phyloP scores from a whole-genome alignment of 345 rosid species.

The Eucalyptus cladocalyx region DNA sequence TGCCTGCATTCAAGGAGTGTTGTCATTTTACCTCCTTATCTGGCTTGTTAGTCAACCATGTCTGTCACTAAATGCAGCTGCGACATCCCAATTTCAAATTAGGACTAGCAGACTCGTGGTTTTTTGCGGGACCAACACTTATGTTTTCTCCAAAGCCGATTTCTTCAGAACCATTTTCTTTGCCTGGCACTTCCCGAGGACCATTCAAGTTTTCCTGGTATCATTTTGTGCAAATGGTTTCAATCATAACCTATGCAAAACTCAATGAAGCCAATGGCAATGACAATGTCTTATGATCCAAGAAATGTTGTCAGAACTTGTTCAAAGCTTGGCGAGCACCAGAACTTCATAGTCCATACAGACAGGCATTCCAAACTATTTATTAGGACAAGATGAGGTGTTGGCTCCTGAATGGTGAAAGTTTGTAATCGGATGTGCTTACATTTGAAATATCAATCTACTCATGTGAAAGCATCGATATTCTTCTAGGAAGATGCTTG shows the following conservation, averaged over 20 bases:
- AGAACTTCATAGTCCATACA: not conserved
- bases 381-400: not conserved
- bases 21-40: not conserved
- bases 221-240: not conserved
- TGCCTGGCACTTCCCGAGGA: not conserved
- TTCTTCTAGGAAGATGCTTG: not conserved
- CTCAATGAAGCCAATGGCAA: not conserved
- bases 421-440: not conserved
- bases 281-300: not conserved
- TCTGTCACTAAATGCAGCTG: not conserved
- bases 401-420: not conserved
- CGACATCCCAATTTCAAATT: not conserved
- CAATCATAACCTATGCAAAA: not conserved
- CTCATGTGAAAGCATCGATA: not conserved
- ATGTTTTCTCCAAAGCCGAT: not conserved
- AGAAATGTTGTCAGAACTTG: not conserved
- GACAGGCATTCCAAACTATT: not conserved
- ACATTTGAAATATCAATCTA: not conserved
- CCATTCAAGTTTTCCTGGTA: not conserved
- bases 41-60: not conserved
- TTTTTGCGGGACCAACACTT: not conserved
- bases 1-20: not conserved
- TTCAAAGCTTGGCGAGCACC: not conserved
- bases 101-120: not conserved
- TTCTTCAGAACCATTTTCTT: not conserved